Percentiles rank a stretch among this genome's conserved stretches.
Conservation (phyloP, 2,329 filamentous ascomycete species). For the Xylaria sp. region DNA sequence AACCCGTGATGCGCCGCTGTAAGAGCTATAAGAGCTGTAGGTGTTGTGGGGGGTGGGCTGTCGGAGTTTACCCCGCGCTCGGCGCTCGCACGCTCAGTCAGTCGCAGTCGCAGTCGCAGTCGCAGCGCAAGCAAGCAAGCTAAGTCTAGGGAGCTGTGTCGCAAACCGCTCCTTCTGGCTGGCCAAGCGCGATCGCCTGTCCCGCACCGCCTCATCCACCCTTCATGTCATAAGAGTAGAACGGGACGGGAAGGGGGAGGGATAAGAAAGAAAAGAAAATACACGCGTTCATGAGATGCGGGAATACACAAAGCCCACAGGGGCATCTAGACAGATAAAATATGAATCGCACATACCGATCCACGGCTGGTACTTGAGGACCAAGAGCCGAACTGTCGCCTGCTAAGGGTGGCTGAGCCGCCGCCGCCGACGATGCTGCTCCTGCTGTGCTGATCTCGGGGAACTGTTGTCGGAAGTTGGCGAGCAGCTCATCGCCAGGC, state of each 20-base stretch:
- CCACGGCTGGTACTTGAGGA: slow-evolving; percentile 44
- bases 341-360: slow-evolving; percentile 45
- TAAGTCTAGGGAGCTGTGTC: slow-evolving; percentile 12
- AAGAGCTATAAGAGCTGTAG: neutral
- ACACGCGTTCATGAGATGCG: neutral
- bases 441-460: slow-evolving; percentile 73
- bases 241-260: neutral
- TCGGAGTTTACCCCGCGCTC: slow-evolving; percentile 46
- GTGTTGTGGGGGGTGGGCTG: slow-evolving; percentile 27
- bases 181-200: slow-evolving; percentile 12
- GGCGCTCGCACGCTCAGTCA: slow-evolving; percentile 5
- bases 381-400: slow-evolving; percentile 47
- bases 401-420: slow-evolving; percentile 53
- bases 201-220: slow-evolving; percentile 44
- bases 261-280: slow-evolving; percentile 17
- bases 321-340: neutral
- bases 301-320: neutral
- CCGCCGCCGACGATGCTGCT: slow-evolving; percentile 56
- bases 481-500: slow-evolving; percentile 84
- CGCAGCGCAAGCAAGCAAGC: slow-evolving; percentile 11
- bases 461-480: slow-evolving; percentile 85
- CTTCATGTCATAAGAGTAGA: neutral
- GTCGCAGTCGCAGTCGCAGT: neutral
- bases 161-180: slow-evolving; percentile 33
- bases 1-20: neutral